Base-by-base conservation (phyloP, 306 rosid genomes). In the Sicyos edulis region DNA sequence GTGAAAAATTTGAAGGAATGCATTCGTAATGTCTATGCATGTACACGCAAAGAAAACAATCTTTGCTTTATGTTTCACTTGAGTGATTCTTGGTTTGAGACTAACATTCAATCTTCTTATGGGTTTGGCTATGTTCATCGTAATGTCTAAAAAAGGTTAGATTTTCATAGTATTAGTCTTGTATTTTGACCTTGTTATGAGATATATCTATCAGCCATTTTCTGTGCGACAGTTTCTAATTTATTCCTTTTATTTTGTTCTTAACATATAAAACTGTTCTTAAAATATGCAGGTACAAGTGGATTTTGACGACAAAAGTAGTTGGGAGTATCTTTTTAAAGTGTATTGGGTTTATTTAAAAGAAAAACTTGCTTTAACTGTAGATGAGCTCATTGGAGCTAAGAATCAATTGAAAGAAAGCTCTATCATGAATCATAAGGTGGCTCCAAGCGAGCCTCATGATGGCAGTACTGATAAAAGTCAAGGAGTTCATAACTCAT, bases 241-340 rank as follows among this genome's bases (percentile, higher is more conserved):
- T 67, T 67, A 54, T 24, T 12, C 24, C 21, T 62, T 74, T 7
- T 70, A 16, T 9, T 8, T 42, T 17, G 60, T 53, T 17, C 49
- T 54, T 19, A 40, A 79, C 53, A 49, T 42, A 16, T 15, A 26
- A 64, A 64, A 42, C 21, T 40, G 9, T 17, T 64, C n/a, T 17
- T 40, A 42, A 42, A 9, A 15, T 82, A 21, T 47, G 76, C 85
- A 85, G 87, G 80, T 76, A 64, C 83, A 80, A 76, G 99, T 91
- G 79, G 97, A 95, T 88, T 95, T 95, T 81, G 99, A 95, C 78
- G 99, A 95, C 86, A 86, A 79, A 80, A 86, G 81, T 84, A 95
- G 97, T 78, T 95, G 97, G 97, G 99, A 95, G 88, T 95, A 95
- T 87, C 99, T 95, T 75, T 95, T 95, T 86, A 95, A 95, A 88